Conservation (phyloP, 352 stramenopile genomes). For the Globisporangium nodosum region DNA sequence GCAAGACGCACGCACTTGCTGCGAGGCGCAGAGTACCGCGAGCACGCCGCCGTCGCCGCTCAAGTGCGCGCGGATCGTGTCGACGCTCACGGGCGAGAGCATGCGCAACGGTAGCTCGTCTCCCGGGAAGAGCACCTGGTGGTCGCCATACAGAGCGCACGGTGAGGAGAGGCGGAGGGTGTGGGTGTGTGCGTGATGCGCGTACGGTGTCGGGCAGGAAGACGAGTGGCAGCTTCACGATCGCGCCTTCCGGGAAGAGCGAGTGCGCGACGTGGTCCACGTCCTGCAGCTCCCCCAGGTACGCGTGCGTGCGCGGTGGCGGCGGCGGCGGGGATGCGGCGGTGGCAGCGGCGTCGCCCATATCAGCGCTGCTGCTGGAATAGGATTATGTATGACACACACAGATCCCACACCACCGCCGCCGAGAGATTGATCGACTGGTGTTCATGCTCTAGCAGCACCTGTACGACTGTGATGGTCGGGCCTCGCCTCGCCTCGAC, state of each 20-base stretch:
- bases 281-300: conserved; percentile 64
- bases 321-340: background rate
- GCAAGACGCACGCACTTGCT: conserved; percentile 18
- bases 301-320: conserved; percentile 34
- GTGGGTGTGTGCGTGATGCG: background rate
- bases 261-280: conserved; percentile 43
- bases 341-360: background rate
- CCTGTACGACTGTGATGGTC: too few relatives aligned
- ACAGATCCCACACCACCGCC: too few relatives aligned
- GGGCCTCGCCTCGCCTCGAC: too few relatives aligned
- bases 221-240: conserved; percentile 63
- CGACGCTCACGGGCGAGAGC: conserved; percentile 52
- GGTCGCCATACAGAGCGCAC: background rate
- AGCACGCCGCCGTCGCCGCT: conserved; percentile 41
- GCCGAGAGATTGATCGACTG: too few relatives aligned
- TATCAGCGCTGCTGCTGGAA: background rate
- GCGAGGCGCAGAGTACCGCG: conserved; percentile 49
- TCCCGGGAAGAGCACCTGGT: conserved; percentile 78
- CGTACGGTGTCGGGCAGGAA: conserved; percentile 69
- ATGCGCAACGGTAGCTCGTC: conserved; percentile 72
- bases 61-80: conserved; percentile 38
- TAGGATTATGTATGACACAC: too few relatives aligned
- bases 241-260: conserved; percentile 38
- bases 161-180: too few relatives aligned
- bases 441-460: too few relatives aligned